A percentile compares a stretch with the other conserved stretches of the same genome.
These are phyloP conservation scores for Bipolaris sorokiniana DNA, from an alignment of 2,329 filamentous ascomycete species.

Conservation along the genomic window DNA sequence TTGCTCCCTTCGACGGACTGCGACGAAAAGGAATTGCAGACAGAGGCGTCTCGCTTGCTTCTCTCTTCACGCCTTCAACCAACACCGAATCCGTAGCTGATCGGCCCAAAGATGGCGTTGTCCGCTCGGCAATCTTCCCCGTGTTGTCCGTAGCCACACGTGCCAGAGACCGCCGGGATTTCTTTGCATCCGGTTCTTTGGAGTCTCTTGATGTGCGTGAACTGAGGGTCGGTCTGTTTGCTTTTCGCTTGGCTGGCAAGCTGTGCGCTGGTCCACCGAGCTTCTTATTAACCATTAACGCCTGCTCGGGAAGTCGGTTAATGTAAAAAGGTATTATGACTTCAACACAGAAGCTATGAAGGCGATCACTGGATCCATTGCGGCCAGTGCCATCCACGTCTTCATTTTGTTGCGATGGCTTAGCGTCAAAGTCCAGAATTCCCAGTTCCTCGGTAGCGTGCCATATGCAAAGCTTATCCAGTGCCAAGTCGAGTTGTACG, in stretches of 20 bases:
- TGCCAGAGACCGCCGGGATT: slow-evolving; percentile 61
- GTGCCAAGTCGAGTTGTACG: slow-evolving; percentile 72
- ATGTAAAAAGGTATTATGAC: slow-evolving; percentile 84
- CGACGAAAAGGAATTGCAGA: slow-evolving; percentile 58
- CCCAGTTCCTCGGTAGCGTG: slow-evolving; percentile 73
- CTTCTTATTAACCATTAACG: slow-evolving; percentile 74
- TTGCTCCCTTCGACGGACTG: slow-evolving; percentile 49
- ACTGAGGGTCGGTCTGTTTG: slow-evolving; percentile 47
- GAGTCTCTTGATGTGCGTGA: slow-evolving; percentile 49
- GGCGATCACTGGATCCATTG: slow-evolving; percentile 60
- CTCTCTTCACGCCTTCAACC: slow-evolving; percentile 69
- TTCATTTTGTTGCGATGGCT: slow-evolving; percentile 31
- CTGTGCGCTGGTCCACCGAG: slow-evolving; percentile 73
- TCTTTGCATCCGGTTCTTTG: slow-evolving; percentile 50
- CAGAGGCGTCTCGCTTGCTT: slow-evolving; percentile 66
- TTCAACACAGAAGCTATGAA: slow-evolving; percentile 79
- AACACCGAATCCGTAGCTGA: slow-evolving; percentile 69
- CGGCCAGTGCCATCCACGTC: slow-evolving; percentile 31
- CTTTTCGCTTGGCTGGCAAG: slow-evolving; percentile 60
- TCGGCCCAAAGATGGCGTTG: slow-evolving; percentile 69
- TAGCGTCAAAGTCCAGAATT: slow-evolving; percentile 43
- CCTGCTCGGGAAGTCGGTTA: slow-evolving; percentile 74
- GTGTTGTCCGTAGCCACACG: slow-evolving; percentile 65
- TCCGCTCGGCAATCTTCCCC: slow-evolving; percentile 57
- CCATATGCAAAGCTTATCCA: slow-evolving; percentile 83